Percentiles rank a stretch among this genome's conserved stretches.
These are phyloP conservation scores for Syncephalastrum racemosum DNA, from an alignment of 371 early-diverging fungal genomes.

Conservation along the genomic window DNA sequence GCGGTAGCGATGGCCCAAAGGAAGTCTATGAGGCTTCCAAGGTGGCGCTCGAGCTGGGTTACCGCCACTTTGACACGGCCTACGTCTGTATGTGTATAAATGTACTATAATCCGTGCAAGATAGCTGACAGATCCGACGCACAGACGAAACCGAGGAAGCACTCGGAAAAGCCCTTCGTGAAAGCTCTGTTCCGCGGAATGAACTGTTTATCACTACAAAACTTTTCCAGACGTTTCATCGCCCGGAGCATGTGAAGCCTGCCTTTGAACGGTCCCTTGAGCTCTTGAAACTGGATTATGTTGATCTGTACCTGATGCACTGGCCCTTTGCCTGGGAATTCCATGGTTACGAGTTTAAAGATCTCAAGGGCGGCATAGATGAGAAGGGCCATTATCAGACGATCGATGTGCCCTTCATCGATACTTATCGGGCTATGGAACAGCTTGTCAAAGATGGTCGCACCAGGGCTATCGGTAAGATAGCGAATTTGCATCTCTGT, in stretches of 20 bases:
- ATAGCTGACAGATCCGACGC: not conserved
- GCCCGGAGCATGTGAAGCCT: constrained; percentile 49
- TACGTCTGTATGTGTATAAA: constrained; percentile 27
- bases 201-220: constrained; percentile 61
- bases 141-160: constrained; percentile 64
- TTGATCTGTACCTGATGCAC: constrained; percentile 89
- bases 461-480: constrained; percentile 44
- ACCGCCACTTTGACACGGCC: constrained; percentile 45
- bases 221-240: constrained; percentile 77
- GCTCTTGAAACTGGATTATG: constrained; percentile 75
- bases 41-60: constrained; percentile 35
- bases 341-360: constrained; percentile 28
- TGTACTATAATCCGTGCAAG: not conserved
- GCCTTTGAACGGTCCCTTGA: constrained; percentile 60
- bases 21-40: constrained; percentile 40
- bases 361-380: constrained; percentile 14
- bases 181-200: constrained; percentile 61
- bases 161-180: constrained; percentile 67
- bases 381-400: constrained; percentile 28
- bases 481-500: not conserved
- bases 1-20: constrained; percentile 37
- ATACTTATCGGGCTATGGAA: constrained; percentile 84
- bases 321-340: constrained; percentile 44
- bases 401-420: constrained; percentile 50
- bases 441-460: constrained; percentile 55